A percentile compares a stretch with the other conserved stretches of the same genome.
phyloP scores from a whole-genome alignment of 2,329 filamentous ascomycete species.

The Pyrenochaeta sp. region DNA sequence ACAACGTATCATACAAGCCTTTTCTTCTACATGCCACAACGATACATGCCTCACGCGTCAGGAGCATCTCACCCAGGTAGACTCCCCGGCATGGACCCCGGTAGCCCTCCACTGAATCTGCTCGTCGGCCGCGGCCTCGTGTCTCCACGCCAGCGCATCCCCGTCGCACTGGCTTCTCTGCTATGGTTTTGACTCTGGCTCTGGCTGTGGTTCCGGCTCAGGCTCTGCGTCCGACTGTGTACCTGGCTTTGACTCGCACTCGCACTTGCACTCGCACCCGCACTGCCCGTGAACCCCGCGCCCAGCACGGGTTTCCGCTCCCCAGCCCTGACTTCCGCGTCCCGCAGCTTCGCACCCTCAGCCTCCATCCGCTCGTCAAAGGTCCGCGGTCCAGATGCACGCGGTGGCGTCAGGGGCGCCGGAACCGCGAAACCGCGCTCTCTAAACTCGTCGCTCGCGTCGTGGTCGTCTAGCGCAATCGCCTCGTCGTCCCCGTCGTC shows the following conservation, averaged over 20 bases:
- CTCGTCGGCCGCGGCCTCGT: constrained; percentile 18
- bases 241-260: too few relatives aligned
- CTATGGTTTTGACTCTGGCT: constrained; percentile 3
- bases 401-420: background rate
- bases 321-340: constrained; percentile 46
- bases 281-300: too few relatives aligned
- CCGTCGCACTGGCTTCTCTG: constrained; percentile 18
- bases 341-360: constrained; percentile 46
- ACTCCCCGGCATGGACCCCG: constrained; percentile 40
- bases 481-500: constrained; percentile 23
- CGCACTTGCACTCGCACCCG: too few relatives aligned
- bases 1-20: constrained; percentile 9
- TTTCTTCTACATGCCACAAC: too few relatives aligned
- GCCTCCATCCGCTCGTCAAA: constrained; percentile 44
- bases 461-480: too few relatives aligned
- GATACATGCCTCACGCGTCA: too few relatives aligned
- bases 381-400: constrained; percentile 9
- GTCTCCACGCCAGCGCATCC: constrained; percentile 40
- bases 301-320: constrained; percentile 33
- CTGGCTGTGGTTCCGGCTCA: too few relatives aligned
- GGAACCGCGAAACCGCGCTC: too few relatives aligned
- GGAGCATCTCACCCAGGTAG: constrained; percentile 40
- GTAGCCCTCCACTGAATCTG: constrained; percentile 27
- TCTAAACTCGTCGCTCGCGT: too few relatives aligned
- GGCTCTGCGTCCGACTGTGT: too few relatives aligned